Evolutionary conservation across 164 flowering plant species (phyloP).

Genomic region (Nymphaea colorata): DNA sequence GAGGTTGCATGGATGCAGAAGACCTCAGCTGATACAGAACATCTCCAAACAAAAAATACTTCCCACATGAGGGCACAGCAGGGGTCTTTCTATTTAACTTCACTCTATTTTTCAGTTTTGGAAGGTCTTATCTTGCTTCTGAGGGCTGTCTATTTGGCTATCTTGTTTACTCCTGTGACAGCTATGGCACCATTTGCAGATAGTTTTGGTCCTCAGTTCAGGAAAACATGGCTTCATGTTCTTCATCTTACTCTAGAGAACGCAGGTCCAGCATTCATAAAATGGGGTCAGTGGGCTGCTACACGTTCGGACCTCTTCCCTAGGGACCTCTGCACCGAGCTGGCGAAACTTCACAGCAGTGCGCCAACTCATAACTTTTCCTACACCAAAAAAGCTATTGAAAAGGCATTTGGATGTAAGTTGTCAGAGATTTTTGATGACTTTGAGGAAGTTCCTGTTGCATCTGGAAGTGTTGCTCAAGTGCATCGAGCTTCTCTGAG

Average conservation of each 20-base stretch:
- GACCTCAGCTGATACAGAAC: slow-evolving; percentile 23
- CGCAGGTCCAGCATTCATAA: slow-evolving; percentile 87
- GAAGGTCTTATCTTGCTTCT: slow-evolving; percentile 42
- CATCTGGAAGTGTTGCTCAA: slow-evolving; percentile 89
- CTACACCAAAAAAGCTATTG: slow-evolving; percentile 59
- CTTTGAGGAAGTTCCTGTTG: slow-evolving; percentile 72
- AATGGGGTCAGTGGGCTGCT: slow-evolving; percentile 98
- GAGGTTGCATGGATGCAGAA: slow-evolving; percentile 43
- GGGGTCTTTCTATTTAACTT: slow-evolving; percentile 35
- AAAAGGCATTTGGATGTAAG: slow-evolving; percentile 77
- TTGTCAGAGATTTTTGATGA: slow-evolving; percentile 65
- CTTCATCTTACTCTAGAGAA: slow-evolving; percentile 55
- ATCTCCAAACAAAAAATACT: slow-evolving; percentile 22
- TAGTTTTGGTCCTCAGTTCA: slow-evolving; percentile 34
- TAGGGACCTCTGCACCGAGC: slow-evolving; percentile 55
- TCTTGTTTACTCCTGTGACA: slow-evolving; percentile 61
- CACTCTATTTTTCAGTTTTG: slow-evolving; percentile 23
- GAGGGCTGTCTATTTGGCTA: slow-evolving; percentile 43
- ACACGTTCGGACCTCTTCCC: slow-evolving; percentile 85
- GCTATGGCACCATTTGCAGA: slow-evolving; percentile 71
- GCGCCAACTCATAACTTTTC: slow-evolving; percentile 79
- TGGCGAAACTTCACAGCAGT: slow-evolving; percentile 63
- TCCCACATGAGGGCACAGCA: slow-evolving; percentile 51
- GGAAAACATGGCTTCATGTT: slow-evolving; percentile 57
- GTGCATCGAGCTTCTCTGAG: slow-evolving; percentile 76